phyloP scores from a whole-genome alignment of 2,329 filamentous ascomycete species.

The Emydomyces testavorans region DNA sequence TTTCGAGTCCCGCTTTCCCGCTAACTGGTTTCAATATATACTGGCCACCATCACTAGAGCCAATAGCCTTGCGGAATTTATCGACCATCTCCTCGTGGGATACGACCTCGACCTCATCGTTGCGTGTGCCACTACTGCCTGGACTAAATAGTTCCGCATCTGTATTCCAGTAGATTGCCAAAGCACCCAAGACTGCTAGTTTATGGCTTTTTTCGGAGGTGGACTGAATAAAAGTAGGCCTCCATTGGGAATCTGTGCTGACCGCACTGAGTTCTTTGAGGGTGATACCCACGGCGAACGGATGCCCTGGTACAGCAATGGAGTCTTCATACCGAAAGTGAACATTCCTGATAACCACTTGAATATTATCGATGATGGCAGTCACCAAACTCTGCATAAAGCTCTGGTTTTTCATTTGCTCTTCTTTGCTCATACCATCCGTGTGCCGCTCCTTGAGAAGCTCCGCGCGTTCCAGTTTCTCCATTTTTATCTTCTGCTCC shows the following conservation, averaged over 20 bases:
- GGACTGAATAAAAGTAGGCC: slow-evolving; percentile 88
- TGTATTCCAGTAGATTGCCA: slow-evolving; percentile 97
- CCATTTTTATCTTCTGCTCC: slow-evolving; percentile 89
- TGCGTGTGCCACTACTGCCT: slow-evolving; percentile 58
- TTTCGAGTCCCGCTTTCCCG: slow-evolving; percentile 83
- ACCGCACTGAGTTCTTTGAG: slow-evolving; percentile 94
- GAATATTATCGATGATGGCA: slow-evolving; percentile 95
- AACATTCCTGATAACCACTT: slow-evolving; percentile 96
- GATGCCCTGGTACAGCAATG: slow-evolving; percentile 85
- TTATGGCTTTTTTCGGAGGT: slow-evolving; percentile 78
- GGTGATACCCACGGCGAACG: slow-evolving; percentile 84
- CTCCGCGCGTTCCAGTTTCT: slow-evolving; percentile 94
- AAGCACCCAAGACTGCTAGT: slow-evolving; percentile 73
- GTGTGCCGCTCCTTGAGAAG: slow-evolving; percentile 80
- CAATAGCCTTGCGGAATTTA: slow-evolving; percentile 68
- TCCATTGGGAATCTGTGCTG: slow-evolving; percentile 91
- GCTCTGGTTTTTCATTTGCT: slow-evolving; percentile 94
- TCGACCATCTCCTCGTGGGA: slow-evolving; percentile 62
- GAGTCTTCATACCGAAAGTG: slow-evolving; percentile 97
- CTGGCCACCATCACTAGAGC: slow-evolving; percentile 66
- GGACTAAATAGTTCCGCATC: slow-evolving; percentile 74
- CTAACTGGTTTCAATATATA: slow-evolving; percentile 95
- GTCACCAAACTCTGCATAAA: slow-evolving; percentile 92
- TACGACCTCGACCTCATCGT: slow-evolving; percentile 47
- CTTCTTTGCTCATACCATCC: slow-evolving; percentile 88